Evolutionary conservation across 2,329 filamentous ascomycete genomes (phyloP).

Genomic region (Hymenoscyphus repandus): DNA sequence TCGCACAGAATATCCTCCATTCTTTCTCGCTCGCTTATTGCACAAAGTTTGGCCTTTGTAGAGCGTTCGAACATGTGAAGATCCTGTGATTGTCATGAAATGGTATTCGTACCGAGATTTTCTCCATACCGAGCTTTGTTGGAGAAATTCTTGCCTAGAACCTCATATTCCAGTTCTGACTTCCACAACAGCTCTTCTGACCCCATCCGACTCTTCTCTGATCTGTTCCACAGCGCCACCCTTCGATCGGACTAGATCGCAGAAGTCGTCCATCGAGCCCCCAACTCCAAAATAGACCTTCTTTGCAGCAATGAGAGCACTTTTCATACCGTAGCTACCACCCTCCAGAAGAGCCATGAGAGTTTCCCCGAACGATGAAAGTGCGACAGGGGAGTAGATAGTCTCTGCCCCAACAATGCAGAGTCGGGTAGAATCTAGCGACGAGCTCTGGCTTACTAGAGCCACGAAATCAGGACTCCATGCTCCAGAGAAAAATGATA

Average conservation of each 20-base stretch:
- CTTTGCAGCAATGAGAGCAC: constrained; percentile 68
- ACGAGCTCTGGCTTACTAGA: constrained; percentile 38
- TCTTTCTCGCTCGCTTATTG: too few relatives aligned
- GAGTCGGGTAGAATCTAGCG: constrained; percentile 26
- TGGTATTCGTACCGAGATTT: too few relatives aligned
- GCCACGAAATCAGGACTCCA: constrained; percentile 64
- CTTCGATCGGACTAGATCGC: constrained; percentile 43
- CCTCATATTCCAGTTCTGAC: constrained; percentile 16
- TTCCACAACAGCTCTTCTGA: constrained; percentile 54
- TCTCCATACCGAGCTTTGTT: too few relatives aligned
- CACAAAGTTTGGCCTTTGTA: too few relatives aligned
- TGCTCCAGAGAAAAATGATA: constrained; percentile 68
- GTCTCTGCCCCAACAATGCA: constrained; percentile 73
- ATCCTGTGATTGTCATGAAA: too few relatives aligned
- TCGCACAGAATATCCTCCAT: too few relatives aligned
- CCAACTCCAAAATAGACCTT: constrained; percentile 81
- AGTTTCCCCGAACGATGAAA: constrained; percentile 63
- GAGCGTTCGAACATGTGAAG: too few relatives aligned
- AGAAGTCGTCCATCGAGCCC: constrained; percentile 73
- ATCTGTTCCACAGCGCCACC: constrained; percentile 46
- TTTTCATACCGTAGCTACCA: constrained; percentile 31
- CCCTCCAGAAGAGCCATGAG: constrained; percentile 52
- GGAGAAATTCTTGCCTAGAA: constrained; percentile 18
- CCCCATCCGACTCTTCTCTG: constrained; percentile 55
- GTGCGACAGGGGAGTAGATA: constrained; percentile 72